phyloP scores from a whole-genome alignment of 306 rosid species.

The Delonix regia region DNA sequence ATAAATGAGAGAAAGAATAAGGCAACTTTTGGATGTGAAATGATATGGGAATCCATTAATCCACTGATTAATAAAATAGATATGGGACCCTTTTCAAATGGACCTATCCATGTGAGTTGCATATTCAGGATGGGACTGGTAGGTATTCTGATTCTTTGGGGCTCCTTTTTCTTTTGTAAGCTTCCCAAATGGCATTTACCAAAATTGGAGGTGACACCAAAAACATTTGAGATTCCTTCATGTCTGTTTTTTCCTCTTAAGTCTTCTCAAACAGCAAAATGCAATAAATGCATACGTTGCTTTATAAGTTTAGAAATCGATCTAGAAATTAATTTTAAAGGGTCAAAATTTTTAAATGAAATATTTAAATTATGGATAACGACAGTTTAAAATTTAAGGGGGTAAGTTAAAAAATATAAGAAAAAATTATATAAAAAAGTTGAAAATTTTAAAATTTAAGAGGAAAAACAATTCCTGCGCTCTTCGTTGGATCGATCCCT shows the following conservation, averaged over 20 bases:
- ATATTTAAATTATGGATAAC: too few species aligned
- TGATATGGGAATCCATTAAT: neutral
- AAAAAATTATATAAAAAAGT: too few species aligned
- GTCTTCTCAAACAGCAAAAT: too few species aligned
- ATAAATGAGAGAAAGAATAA: neutral
- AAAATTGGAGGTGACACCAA: neutral
- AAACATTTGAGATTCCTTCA: constrained; percentile 2
- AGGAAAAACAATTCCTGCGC: too few species aligned
- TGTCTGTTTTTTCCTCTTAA: neutral
- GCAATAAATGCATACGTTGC: too few species aligned
- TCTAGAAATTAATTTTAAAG: too few species aligned
- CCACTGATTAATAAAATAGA: neutral
- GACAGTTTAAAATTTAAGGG: too few species aligned
- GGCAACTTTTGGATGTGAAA: neutral
- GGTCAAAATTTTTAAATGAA: too few species aligned
- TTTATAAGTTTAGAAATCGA: too few species aligned
- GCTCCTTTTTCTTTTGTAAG: neutral
- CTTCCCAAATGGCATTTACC: constrained; percentile 1
- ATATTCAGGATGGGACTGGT: neutral
- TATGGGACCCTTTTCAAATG: neutral
- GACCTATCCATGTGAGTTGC: neutral
- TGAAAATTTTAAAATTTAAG: too few species aligned
- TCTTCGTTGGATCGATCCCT: too few species aligned
- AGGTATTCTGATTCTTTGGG: neutral
- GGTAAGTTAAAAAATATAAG: too few species aligned